Evolutionary conservation across 768 basidiomycete genomes (phyloP).

Genomic region (Chalciporus pseudorubinellus): DNA sequence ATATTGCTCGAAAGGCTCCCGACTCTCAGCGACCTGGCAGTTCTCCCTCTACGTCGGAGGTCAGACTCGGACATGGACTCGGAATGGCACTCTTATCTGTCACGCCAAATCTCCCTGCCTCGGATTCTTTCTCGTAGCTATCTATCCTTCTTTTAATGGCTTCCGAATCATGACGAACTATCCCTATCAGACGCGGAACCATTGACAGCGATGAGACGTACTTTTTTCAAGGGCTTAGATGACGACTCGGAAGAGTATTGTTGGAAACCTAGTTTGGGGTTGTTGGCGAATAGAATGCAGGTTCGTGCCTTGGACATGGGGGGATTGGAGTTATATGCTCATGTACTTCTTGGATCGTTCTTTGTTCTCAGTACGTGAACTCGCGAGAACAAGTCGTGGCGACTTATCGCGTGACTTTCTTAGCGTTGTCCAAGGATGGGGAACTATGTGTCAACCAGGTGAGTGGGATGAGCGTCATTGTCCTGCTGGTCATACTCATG

Average conservation of each 20-base stretch:
- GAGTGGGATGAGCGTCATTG: not conserved
- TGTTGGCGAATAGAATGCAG: slow-evolving; percentile 18
- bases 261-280: slow-evolving; percentile 18
- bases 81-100: slow-evolving; percentile 21
- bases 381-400: slow-evolving; percentile 24
- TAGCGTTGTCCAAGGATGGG: slow-evolving; percentile 32
- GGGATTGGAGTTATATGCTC: too few relatives aligned
- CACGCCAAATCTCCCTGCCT: slow-evolving; percentile 28
- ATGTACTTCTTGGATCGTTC: not conserved
- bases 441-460: slow-evolving; percentile 31
- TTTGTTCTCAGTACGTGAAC: slow-evolving; percentile 21
- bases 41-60: slow-evolving; percentile 20
- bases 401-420: slow-evolving; percentile 29
- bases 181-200: slow-evolving; percentile 12
- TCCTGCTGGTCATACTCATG: too few relatives aligned
- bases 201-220: slow-evolving; percentile 2
- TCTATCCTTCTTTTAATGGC: slow-evolving; percentile 21
- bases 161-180: not conserved
- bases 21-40: slow-evolving; percentile 19
- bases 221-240: slow-evolving; percentile 25
- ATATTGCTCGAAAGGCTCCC: slow-evolving; percentile 24
- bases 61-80: too few relatives aligned
- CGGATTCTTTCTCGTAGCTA: slow-evolving; percentile 19
- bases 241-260: slow-evolving; percentile 23
- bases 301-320: slow-evolving; percentile 11